Base-by-base conservation (phyloP, 495 filamentous ascomycete genomes). In the Amphirosellinia nigrospora region DNA sequence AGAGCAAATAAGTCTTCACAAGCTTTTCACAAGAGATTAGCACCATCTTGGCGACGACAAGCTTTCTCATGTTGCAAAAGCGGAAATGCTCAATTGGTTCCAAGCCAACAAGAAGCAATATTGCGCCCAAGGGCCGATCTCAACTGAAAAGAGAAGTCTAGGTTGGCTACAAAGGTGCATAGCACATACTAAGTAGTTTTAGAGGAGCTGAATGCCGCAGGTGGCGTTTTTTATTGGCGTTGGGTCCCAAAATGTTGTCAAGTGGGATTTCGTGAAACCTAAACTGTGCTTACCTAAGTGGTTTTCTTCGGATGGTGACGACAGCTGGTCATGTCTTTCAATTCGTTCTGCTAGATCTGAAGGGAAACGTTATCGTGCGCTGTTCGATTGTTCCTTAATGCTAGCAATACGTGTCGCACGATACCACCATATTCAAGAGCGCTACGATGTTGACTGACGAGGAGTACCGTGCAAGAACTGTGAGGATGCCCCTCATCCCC, bases 121-220 rank as follows among this genome's bases (percentile, higher is more conserved):
- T 63, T 30, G 60, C 60, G 36, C 58, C 58, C 15, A 21, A 5
- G 0, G 10, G 30, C n/a, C 55, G 11, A 58, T 58, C 55, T 21
- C 5, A 13, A 58, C 55, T 21, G 1, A 36, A 36, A 21, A 36
- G 55, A 36, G 50, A 53, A 15, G 4, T 26, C 26, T 16, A 53
- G 16, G 30, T 10, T 7, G 26, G 50, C 50, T 53, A 53, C 50
- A 30, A 30, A 53, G 50, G 13, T 53, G 50, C 10, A 53, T 9
- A 58, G 3, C 30, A 19, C 21, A 23, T 41, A n/a, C n/a, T n/a
- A n/a, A n/a, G n/a, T n/a, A 4, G 13, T 38, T 64, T 36, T 30
- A 52, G 32, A 26, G 46, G 46, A 53, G 63, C 63, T 53, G 46
- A 65, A 53, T 19, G 34, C 46, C 46, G 46, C 46, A 65, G 46